Base-by-base conservation (phyloP, 2,329 filamentous ascomycete species). In the Sporothrix dimorphospora region DNA sequence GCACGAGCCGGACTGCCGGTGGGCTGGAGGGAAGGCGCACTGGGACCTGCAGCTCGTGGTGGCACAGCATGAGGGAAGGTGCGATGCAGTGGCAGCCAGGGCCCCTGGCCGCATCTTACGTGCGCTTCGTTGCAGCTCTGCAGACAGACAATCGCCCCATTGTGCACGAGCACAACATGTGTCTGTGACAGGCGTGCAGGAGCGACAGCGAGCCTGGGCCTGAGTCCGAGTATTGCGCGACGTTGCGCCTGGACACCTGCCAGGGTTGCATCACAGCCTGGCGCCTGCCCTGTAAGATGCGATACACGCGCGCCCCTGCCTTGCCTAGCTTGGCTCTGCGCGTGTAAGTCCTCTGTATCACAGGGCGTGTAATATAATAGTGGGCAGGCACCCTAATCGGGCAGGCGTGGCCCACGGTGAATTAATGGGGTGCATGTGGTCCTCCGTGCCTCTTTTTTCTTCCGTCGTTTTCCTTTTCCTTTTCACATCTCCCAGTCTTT, bases 1-100 rank as follows among this genome's bases (percentile, higher is more conserved):
- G 49, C 69, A 71, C 69, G 59, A 71, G 49, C 69, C 69, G 34
- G 59, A 57, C 59, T 51, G 69, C 69, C 69, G 69, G 59, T 71
- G 69, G 69, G 24, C 49, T 55, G 30, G 66, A 40, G 49, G 34
- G 30, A 42, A 34, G 49, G 38, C 14, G 30, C 21, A 27, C 9
- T 8, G 24, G 19, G 65, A 40, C 27, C 30, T 59, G 30, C 12
- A 45, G 40, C n/a, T 11, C 8, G 38, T 65, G 59, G 38, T 65
- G 12, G 21, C 59, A 65, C 59, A 27, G n/a, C 59, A 57, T 40
- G 55, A 53, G 21, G 66, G n/a, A 49, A 66, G 63, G 40, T 45
- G 24, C 42, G 63, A 66, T 30, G 59, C 40, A 24, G 45, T 30
- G 55, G 38, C 34, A 27, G 40, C 68, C 27, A 53, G 45, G 49